Base-by-base conservation (phyloP, 2,329 filamentous ascomycete genomes). In the Neurospora crassa region DNA sequence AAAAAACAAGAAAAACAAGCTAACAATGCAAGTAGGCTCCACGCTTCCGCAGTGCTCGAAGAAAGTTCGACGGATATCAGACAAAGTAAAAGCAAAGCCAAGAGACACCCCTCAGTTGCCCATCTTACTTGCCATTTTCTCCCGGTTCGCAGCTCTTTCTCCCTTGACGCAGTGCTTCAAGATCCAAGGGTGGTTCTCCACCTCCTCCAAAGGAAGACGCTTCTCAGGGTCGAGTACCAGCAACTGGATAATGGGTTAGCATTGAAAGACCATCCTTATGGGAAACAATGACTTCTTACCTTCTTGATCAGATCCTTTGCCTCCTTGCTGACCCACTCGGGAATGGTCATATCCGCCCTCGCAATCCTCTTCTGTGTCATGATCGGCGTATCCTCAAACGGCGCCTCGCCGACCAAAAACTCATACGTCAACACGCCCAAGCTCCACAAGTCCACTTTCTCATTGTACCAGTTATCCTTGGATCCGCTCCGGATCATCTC, bases 391-490 rank as follows among this genome's bases (percentile, higher is more conserved):
- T 98, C 96, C 81, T 99, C 96, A 78, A 99, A 99, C 0, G 96
- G 96, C 18, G 96, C 96, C 83, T 97, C 94, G 72, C 96, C 96
- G 42, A 97, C 93, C 72, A 99, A 82, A 77, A 99, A 99, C 82
- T 99, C 96, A 78, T 98, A 99, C 2, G 92, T 97, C 81, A 99
- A 82, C 29, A 98, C 96, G 34, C 96, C 96, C 78, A 99, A 84
- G 79, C 92, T 96, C 96, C 96, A 99, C 73, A 98, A 83, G 79
- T 99, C 96, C 41, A 99, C 93, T 84, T 97, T 98, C 79, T 97
- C 94, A 72, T 89, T 92, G 82, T 98, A 98, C 79, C 87, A 96
- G 82, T 96, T 97, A 78, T 96, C 92, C 76, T 90, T 88, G 76
- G 87, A 87, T 67, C 92, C 91, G 4, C 90, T 88, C 81, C 91